Conservation (phyloP, 345 rosid genomes). For the Litchi chinensis region DNA sequence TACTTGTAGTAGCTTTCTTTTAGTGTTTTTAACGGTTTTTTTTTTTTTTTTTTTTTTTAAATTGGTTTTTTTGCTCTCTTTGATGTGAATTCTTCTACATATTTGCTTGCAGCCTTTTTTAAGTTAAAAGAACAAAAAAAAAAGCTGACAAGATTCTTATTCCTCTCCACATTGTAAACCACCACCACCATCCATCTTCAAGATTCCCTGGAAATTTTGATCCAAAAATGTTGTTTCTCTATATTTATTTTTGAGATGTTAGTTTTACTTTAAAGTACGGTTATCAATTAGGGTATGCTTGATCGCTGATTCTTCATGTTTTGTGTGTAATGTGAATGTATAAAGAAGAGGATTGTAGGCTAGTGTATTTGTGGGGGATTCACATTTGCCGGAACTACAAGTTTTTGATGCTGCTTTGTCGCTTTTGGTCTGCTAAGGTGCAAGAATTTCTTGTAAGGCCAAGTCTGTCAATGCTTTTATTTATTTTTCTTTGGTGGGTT, state of each 20-base stretch:
- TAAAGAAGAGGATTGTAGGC: slow-evolving; percentile 15
- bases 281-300: too few relatives aligned
- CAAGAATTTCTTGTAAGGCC: neutral
- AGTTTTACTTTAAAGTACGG: too few relatives aligned
- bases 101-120: slow-evolving; percentile 33
- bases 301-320: neutral
- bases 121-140: neutral
- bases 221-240: too few relatives aligned
- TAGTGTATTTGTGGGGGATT: neutral
- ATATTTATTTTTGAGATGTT: too few relatives aligned
- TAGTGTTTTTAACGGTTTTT: neutral
- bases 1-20: slow-evolving; percentile 31
- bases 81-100: slow-evolving; percentile 34
- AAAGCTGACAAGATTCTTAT: slow-evolving; percentile 44
- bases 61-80: slow-evolving; percentile 11
- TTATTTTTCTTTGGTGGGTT: slow-evolving; percentile 6
- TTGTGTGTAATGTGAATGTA: slow-evolving; percentile 23
- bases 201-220: slow-evolving; percentile 10
- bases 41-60: too few relatives aligned
- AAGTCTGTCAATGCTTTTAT: neutral
- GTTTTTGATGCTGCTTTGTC: slow-evolving; percentile 24
- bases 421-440: neutral
- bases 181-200: slow-evolving; percentile 27
- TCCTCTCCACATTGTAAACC: slow-evolving; percentile 35
- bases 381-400: slow-evolving; percentile 23